These are phyloP conservation scores for Trichopus zeylanicus DNA, from an alignment of 116 monocot species.

Conservation along the genomic window DNA sequence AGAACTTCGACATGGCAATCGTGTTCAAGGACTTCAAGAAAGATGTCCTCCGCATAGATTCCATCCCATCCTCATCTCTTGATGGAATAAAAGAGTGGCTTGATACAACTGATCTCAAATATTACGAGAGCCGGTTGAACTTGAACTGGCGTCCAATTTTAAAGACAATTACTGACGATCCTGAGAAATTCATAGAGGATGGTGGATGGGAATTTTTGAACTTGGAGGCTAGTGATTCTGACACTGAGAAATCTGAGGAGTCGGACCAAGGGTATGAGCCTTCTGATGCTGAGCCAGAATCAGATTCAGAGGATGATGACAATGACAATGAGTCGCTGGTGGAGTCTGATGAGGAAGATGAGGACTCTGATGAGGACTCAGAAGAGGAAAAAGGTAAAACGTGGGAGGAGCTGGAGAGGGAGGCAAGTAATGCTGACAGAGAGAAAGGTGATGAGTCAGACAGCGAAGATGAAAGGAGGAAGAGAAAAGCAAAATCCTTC, in stretches of 20 bases:
- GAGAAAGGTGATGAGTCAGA: slow-evolving; percentile 44
- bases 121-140: slow-evolving; percentile 89
- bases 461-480: not conserved
- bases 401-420: slow-evolving; percentile 88
- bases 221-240: slow-evolving; percentile 84
- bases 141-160: slow-evolving; percentile 80
- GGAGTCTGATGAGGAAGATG: slow-evolving; percentile 67
- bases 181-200: slow-evolving; percentile 89
- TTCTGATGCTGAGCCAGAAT: slow-evolving; percentile 46
- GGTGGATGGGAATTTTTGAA: slow-evolving; percentile 96
- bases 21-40: slow-evolving; percentile 92
- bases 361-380: slow-evolving; percentile 37
- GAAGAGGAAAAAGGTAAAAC: slow-evolving; percentile 95
- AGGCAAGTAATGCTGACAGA: slow-evolving; percentile 72
- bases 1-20: slow-evolving; percentile 95
- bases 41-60: slow-evolving; percentile 87
- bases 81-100: slow-evolving; percentile 96
- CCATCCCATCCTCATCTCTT: slow-evolving; percentile 73
- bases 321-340: slow-evolving; percentile 60
- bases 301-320: slow-evolving; percentile 60
- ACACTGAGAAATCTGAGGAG: slow-evolving; percentile 61
- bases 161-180: slow-evolving; percentile 85
- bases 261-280: slow-evolving; percentile 85
- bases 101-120: slow-evolving; percentile 88
- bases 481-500: not conserved